phyloP scores from a whole-genome alignment of 495 filamentous ascomycete genomes.

The Talaromyces liani region DNA sequence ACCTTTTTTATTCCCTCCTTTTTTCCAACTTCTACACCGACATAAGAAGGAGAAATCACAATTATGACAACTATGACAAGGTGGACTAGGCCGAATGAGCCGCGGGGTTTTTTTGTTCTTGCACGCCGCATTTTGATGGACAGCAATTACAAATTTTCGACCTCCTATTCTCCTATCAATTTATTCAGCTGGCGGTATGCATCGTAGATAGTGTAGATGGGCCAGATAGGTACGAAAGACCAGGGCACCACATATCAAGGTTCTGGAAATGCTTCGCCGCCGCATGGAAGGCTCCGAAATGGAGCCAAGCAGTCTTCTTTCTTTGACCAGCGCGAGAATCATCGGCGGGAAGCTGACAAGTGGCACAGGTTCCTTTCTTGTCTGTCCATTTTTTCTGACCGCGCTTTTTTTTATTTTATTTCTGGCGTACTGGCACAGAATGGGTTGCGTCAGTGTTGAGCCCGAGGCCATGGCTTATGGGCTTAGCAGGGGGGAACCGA shows the following conservation, averaged over 20 bases:
- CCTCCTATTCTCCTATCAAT: slow-evolving; percentile 3
- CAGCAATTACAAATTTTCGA: neutral
- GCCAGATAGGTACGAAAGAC: neutral
- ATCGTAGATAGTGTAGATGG: neutral
- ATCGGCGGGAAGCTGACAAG: slow-evolving; percentile 3
- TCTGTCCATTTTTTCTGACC: neutral
- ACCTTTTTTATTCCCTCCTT: neutral
- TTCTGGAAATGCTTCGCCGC: slow-evolving; percentile 4
- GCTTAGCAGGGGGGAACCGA: neutral
- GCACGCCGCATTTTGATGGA: slow-evolving; percentile 3
- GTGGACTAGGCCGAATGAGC: neutral
- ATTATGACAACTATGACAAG: neutral
- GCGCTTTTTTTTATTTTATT: neutral
- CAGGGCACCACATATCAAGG: neutral
- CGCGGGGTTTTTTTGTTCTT: neutral
- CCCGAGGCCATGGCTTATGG: neutral
- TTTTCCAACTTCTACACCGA: neutral
- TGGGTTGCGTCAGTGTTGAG: neutral
- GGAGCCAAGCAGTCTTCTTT: slow-evolving; percentile 3
- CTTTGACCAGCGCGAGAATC: neutral
- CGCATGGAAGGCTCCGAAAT: neutral
- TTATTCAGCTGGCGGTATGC: neutral
- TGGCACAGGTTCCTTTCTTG: neutral
- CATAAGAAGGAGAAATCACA: neutral
- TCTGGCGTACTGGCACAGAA: slow-evolving; percentile 4